Conservation (phyloP, 768 basidiomycete species). For the Agrocybe pediades region DNA sequence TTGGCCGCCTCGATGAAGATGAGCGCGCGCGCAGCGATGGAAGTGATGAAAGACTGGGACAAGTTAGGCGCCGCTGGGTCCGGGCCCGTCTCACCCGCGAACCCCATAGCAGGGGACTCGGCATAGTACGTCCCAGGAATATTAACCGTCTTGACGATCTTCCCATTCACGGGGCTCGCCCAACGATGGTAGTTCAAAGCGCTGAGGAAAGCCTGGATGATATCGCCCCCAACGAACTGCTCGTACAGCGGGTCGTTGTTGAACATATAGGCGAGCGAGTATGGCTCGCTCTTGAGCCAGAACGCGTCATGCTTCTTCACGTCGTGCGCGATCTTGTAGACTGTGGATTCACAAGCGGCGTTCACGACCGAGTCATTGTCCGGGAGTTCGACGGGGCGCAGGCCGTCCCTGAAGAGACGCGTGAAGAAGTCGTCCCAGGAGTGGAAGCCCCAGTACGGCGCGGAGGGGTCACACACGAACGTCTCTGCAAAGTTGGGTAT, state of each 20-base stretch:
- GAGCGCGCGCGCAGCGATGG: background rate
- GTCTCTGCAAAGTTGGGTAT: background rate
- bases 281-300: conserved; percentile 2
- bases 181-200: conserved; percentile 2
- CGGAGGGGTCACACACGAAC: background rate
- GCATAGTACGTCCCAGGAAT: conserved; percentile 3
- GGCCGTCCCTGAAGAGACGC: background rate
- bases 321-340: background rate
- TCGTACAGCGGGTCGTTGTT: background rate
- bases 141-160: background rate
- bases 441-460: background rate
- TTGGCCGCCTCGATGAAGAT: background rate
- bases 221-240: background rate
- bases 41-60: background rate
- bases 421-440: conserved; percentile 8
- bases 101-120: background rate
- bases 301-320: conserved; percentile 1
- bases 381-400: background rate
- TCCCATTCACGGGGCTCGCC: background rate
- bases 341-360: conserved; percentile 2
- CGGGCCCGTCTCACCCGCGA: background rate
- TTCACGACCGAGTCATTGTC: background rate
- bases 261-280: conserved; percentile 1
- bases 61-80: background rate
- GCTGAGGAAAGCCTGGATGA: conserved; percentile 3